Evolutionary conservation across 805 yeast genomes (phyloP), one percentile per base, ranked within the genome.

Genomic region (Citeromyces nyonsensis): DNA sequence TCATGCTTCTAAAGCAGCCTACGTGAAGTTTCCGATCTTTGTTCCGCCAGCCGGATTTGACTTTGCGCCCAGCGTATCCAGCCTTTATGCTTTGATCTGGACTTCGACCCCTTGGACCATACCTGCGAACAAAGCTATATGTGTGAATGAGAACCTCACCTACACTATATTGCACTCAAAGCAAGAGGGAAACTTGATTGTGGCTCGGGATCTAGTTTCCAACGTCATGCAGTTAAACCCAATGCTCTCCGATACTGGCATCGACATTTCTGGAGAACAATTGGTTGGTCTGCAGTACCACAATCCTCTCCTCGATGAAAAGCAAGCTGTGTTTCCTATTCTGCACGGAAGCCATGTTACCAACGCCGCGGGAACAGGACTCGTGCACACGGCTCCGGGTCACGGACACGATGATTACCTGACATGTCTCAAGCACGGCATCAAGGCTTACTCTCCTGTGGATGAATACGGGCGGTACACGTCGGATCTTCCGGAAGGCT

Each of bases 51-150:
- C 30, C 3, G 26, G 25, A 6, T 5, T 13, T 9, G n/a, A n/a
- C n/a, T n/a, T n/a, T n/a, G n/a, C n/a, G n/a, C n/a, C n/a, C n/a
- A n/a, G n/a, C n/a, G 20, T n/a, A 7, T 24, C 30, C 4, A 31
- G 44, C 1, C 27, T 62, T 1, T 33, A 38, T 14, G 66, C 62
- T 5, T 45, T 81, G 38, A 83, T 91, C 35, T 91, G 99, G 99
- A 91, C 99, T 0, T 86, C 95, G 1, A 91, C 98, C 1, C 96
- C 98, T 0, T 91, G 99, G 99, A 91, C 99, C 0, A 61, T 91
- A 24, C 81, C 83, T 4, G 76, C 95, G 0, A 91, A 91, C 47
- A 63, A 66, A 39, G 96, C 96, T 0, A 71, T 91, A 28, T 76
- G 91, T 29, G 63, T 79, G 28, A 73, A 83, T 44, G 53, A 68